Evolutionary conservation across 352 stramenopile genomes (phyloP), one percentile per base, ranked within the genome.

Genomic region (Globisporangium apiculatum): DNA sequence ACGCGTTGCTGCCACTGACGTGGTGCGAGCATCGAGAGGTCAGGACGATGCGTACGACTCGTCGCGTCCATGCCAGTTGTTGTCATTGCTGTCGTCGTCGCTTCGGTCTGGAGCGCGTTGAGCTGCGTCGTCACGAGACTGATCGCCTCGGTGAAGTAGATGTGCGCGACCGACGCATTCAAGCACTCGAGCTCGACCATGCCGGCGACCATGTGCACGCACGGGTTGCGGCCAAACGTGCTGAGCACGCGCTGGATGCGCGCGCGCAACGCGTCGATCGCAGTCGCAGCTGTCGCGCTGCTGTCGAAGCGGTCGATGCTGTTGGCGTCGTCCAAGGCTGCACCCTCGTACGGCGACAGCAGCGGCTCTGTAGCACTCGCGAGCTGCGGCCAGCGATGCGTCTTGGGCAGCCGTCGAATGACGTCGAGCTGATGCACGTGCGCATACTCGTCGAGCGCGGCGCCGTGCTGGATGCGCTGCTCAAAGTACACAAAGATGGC

Each of bases 111-210:
- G 9, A 31, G 24, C 9, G n/a, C 5, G 15, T 31, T 15, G 4
- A 15, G 7, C 9, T 50, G 59, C 42, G 51, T 64, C 8, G 71
- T 65, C 0, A 85, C 63, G 11, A 71, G 47, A 14, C 57, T 60
- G 24, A 85, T 61, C 5, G 72, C 75, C 40, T 78, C 64, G 0
- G 67, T 76, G 36, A 85, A 82, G 52, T 79, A 66, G 10, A 74
- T 57, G 41, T 69, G 48, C 3, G 75, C 75, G 2, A 58, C 24
- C 7, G 55, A 64, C 6, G 67, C 72, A 43, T 80, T 79, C 52
- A 75, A 80, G 2, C 67, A 55, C n/a, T 85, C 65, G 24, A 85
- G 54, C 37, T 79, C 75, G 35, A 80, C 72, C 55, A 82, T 73
- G 0, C 75, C 75, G 14, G 69, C 72, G 38, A 79, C 60, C 75